These are phyloP conservation scores for Aotearoamyces nothofagi DNA, from an alignment of 2,329 filamentous ascomycete genomes.

Conservation along the genomic window DNA sequence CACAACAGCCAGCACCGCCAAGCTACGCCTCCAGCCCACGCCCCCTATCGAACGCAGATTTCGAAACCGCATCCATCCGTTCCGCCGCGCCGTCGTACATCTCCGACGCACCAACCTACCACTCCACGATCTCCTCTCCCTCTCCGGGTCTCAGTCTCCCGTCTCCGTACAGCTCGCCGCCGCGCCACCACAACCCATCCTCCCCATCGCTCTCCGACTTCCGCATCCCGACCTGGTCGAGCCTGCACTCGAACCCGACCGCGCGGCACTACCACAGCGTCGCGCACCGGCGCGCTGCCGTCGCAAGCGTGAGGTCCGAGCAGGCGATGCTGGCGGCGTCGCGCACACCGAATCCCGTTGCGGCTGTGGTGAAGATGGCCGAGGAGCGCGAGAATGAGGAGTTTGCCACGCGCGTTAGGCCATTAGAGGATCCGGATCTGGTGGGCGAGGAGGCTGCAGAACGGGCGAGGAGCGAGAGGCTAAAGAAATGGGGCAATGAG, in stretches of 20 bases:
- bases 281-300: slow-evolving; percentile 42
- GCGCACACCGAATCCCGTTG: slow-evolving; percentile 1
- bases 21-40: slow-evolving; percentile 13
- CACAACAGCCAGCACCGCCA: too few relatives aligned
- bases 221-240: slow-evolving; percentile 43
- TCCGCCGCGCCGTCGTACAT: slow-evolving; percentile 56
- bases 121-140: slow-evolving; percentile 29
- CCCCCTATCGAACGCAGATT: slow-evolving; percentile 28
- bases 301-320: slow-evolving; percentile 21
- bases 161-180: too few relatives aligned
- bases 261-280: slow-evolving; percentile 48
- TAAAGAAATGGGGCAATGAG: slow-evolving; percentile 34
- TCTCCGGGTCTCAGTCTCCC: slow-evolving; percentile 6
- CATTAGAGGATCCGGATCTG: slow-evolving; percentile 50
- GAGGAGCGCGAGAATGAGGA: slow-evolving; percentile 10
- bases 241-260: slow-evolving; percentile 35
- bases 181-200: slow-evolving; percentile 30
- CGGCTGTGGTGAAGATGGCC: slow-evolving; percentile 17
- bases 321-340: slow-evolving; percentile 11
- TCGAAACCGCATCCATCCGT: slow-evolving; percentile 51
- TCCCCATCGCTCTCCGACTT: slow-evolving; percentile 33
- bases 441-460: slow-evolving; percentile 51
- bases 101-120: slow-evolving; percentile 51
- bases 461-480: slow-evolving; percentile 37
- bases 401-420: slow-evolving; percentile 14